A percentile compares a stretch with the other conserved stretches of the same genome.
Evolutionary conservation across 192 early-diverging fungal genomes (phyloP).

Genomic region (Coemansia reversa): DNA sequence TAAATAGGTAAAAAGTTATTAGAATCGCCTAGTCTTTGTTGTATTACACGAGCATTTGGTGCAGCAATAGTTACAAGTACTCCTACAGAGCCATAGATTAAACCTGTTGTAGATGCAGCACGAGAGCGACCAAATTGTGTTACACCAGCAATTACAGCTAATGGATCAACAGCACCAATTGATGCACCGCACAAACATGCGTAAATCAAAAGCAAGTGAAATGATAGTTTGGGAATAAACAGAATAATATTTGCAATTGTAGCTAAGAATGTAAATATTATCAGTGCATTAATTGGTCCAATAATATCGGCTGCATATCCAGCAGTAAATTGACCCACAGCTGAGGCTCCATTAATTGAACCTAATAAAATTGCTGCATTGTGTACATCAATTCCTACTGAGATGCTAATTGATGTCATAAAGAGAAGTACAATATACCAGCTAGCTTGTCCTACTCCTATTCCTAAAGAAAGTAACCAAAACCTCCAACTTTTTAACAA

Average conservation of each 20-base stretch:
- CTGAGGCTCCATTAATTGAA: slow-evolving; percentile 45
- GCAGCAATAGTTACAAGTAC: slow-evolving; percentile 26
- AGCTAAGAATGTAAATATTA: slow-evolving; percentile 27
- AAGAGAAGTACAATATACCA: slow-evolving; percentile 51
- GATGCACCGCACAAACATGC: slow-evolving; percentile 47
- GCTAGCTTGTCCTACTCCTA: slow-evolving; percentile 39
- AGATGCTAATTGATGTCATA: slow-evolving; percentile 45
- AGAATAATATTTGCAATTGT: slow-evolving; percentile 36
- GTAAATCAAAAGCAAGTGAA: slow-evolving; percentile 35
- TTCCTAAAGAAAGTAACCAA: slow-evolving; percentile 42
- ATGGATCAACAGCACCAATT: slow-evolving; percentile 41
- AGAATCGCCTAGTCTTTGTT: slow-evolving; percentile 19
- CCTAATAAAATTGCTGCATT: slow-evolving; percentile 48
- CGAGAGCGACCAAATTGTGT: slow-evolving; percentile 37
- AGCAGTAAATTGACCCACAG: slow-evolving; percentile 43
- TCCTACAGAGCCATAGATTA: slow-evolving; percentile 43
- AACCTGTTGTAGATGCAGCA: slow-evolving; percentile 24
- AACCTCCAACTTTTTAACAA: slow-evolving; percentile 34
- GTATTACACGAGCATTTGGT: slow-evolving; percentile 29
- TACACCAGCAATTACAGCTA: slow-evolving; percentile 42
- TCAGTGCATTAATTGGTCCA: slow-evolving; percentile 40
- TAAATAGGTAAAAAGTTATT: slow-evolving; percentile 22
- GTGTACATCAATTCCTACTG: slow-evolving; percentile 45
- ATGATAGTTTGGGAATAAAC: slow-evolving; percentile 30
- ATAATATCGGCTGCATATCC: slow-evolving; percentile 45